phyloP scores from a whole-genome alignment of 768 basidiomycete species.

The Trametes coccinea region DNA sequence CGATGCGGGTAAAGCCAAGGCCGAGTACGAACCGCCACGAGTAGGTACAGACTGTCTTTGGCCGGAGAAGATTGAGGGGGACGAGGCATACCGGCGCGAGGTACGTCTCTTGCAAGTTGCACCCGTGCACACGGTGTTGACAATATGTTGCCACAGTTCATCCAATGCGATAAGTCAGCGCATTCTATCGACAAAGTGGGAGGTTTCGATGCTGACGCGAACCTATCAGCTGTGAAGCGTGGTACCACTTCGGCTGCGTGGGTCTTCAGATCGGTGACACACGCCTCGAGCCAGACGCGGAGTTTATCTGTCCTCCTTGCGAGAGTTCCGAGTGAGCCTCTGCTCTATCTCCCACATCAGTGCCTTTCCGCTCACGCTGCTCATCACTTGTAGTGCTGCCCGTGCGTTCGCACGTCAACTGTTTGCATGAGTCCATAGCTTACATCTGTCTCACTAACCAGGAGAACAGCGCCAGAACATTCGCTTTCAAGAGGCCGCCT shows the following conservation, averaged over 20 bases:
- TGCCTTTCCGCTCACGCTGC: neutral
- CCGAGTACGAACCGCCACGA: slow-evolving; percentile 11
- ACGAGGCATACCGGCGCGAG: slow-evolving; percentile 20
- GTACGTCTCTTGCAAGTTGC: neutral
- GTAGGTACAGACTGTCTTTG: slow-evolving; percentile 19
- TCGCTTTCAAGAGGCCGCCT: slow-evolving; percentile 12
- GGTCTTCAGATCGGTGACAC: slow-evolving; percentile 22
- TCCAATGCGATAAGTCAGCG: slow-evolving; percentile 21
- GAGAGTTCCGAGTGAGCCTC: slow-evolving; percentile 22
- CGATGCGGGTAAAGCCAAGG: neutral
- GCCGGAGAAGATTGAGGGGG: slow-evolving; percentile 18
- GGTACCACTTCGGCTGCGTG: slow-evolving; percentile 28
- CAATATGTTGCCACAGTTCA: slow-evolving; percentile 6
- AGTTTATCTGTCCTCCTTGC: slow-evolving; percentile 26
- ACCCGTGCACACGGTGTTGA: neutral
- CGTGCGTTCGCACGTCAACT: no score
- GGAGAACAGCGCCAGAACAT: slow-evolving; percentile 3
- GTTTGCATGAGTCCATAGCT: no score
- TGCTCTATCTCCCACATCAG: neutral
- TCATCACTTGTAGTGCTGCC: no score
- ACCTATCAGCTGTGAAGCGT: slow-evolving; percentile 22
- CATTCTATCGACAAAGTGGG: neutral
- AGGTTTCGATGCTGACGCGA: neutral
- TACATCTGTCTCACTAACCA: neutral
- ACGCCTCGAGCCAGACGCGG: slow-evolving; percentile 17